Base-by-base conservation (phyloP, 2,329 filamentous ascomycete species). In the Trichoderma endophyticum region DNA sequence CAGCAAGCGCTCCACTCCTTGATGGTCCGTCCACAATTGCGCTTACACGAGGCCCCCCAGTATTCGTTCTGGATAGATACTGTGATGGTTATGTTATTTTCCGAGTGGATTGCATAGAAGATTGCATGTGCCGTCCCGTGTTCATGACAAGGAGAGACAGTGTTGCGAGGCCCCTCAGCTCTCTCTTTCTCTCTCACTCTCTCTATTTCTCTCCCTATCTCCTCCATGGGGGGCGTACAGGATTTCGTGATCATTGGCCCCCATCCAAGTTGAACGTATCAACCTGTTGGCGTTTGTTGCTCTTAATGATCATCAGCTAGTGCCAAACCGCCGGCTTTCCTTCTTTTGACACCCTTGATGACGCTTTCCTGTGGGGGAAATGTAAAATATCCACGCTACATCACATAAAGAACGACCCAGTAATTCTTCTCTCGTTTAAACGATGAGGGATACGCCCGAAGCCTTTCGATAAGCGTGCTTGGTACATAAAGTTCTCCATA, bases 11-110 rank as follows among this genome's bases (percentile, higher is more conserved):
- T 71, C 68, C 68, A 71, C 68, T 63, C 56, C 48, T 59, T 32
- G 34, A 57, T 63, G 68, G 60, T 60, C 68, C 60, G 68, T 64
- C 68, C 68, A 71, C 68, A 71, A 14, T 64, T 71, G 48, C 43
- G 59, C 60, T 64, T 71, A 57, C 60, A 71, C 61, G 68, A 63
- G 68, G 59, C 60, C 68, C 64, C 68, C 68, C 60, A 64, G 68
- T 62, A 71, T 64, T 54, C 24, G 57, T 63, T 59, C 39, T 15
- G 11, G 15, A 32, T 6, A 62, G 28, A 62, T 70, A 59, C 67
- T 70, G 67, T 70, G 32, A 70, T 54, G 67, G 18, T 36, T n/a
- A 43, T 36, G 15, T 30, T 48, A 18, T 51, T 54, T 43, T 70
- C 43, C 39, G 48, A 54, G 67, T 70, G 57, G 67, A 36, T 54